Evolutionary conservation across 23 red algal genomes (phyloP).

Genomic region (Agarophyton chilense): DNA sequence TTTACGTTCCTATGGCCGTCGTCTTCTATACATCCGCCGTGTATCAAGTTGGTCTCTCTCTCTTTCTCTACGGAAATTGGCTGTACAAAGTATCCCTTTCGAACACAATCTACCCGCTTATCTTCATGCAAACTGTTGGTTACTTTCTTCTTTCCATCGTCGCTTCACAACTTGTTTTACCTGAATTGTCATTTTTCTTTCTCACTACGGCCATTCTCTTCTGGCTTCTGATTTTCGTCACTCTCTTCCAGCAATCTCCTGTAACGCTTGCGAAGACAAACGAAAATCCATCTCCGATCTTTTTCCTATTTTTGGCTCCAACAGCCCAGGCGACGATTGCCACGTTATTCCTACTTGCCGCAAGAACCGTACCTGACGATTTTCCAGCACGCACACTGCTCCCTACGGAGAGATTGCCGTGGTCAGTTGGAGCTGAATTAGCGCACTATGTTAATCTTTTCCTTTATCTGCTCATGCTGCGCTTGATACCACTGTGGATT

Average conservation of each 20-base stretch:
- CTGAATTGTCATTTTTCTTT: background rate
- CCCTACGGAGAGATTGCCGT: background rate
- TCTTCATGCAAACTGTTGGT: conserved; percentile 56
- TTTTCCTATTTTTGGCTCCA: conserved; percentile 48
- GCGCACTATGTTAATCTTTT: conserved; percentile 32
- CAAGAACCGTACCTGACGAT: background rate
- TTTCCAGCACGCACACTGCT: background rate
- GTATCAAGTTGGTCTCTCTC: background rate
- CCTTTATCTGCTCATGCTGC: conserved; percentile 43
- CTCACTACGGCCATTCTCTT: conserved; percentile 15
- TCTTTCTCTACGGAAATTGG: conserved; percentile 36
- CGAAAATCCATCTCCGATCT: conserved; percentile 30
- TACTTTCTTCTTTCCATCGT: conserved; percentile 45
- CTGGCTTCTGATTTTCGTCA: conserved; percentile 42
- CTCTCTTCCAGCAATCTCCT: conserved; percentile 36
- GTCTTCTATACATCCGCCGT: background rate
- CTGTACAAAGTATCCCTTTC: background rate
- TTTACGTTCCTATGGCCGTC: background rate
- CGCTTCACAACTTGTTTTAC: background rate
- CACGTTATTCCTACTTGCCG: background rate
- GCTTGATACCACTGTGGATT: conserved; percentile 18
- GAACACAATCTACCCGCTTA: conserved; percentile 29
- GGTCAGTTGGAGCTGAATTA: background rate
- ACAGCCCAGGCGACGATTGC: conserved; percentile 43
- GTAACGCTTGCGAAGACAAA: background rate